Percentiles rank a stretch among this genome's conserved stretches.
phyloP scores from a whole-genome alignment of 768 basidiomycete genomes.

The Pleurotus pulmonarius region DNA sequence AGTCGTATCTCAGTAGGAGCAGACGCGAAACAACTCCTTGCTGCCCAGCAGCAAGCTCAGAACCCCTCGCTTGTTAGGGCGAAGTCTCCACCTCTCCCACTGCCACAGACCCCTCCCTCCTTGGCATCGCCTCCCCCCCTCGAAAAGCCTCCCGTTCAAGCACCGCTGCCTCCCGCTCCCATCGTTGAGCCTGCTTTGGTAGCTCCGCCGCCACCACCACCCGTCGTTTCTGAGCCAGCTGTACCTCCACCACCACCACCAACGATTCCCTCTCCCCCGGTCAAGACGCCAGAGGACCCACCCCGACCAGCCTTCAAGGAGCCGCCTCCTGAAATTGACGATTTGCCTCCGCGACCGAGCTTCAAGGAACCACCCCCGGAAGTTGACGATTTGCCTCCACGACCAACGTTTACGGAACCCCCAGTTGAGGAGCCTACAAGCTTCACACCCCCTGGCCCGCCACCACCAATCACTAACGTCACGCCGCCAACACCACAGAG shows the following conservation, averaged over 20 bases:
- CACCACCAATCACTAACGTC: slow-evolving; percentile 37
- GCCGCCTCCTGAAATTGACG: slow-evolving; percentile 55
- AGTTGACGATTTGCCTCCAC: slow-evolving; percentile 39
- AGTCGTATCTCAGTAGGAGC: slow-evolving; percentile 68
- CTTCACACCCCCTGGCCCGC: slow-evolving; percentile 25
- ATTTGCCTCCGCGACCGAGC: slow-evolving; percentile 32
- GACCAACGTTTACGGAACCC: slow-evolving; percentile 37
- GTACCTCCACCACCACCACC: slow-evolving; percentile 20
- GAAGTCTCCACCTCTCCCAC: slow-evolving; percentile 31
- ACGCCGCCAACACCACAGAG: slow-evolving; percentile 52
- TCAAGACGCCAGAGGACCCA: slow-evolving; percentile 16
- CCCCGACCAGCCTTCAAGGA: slow-evolving; percentile 54
- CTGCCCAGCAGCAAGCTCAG: slow-evolving; percentile 63
- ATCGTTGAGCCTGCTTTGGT: slow-evolving; percentile 13
- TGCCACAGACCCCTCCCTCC: slow-evolving; percentile 9
- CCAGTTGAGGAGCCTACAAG: slow-evolving; percentile 22
- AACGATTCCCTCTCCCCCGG: slow-evolving; percentile 25
- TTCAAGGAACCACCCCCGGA: slow-evolving; percentile 67
- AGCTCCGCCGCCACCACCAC: slow-evolving; percentile 18
- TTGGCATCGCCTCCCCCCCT: slow-evolving; percentile 18
- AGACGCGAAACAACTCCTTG: slow-evolving; percentile 67
- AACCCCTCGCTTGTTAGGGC: slow-evolving; percentile 38
- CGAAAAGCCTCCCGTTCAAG: neutral
- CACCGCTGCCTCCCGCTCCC: slow-evolving; percentile 12
- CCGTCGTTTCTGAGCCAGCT: slow-evolving; percentile 13